A percentile compares a stretch with the other conserved stretches of the same genome.
Evolutionary conservation across 2,329 filamentous ascomycete genomes (phyloP).

Genomic region (Magnaporthiopsis incrustans): DNA sequence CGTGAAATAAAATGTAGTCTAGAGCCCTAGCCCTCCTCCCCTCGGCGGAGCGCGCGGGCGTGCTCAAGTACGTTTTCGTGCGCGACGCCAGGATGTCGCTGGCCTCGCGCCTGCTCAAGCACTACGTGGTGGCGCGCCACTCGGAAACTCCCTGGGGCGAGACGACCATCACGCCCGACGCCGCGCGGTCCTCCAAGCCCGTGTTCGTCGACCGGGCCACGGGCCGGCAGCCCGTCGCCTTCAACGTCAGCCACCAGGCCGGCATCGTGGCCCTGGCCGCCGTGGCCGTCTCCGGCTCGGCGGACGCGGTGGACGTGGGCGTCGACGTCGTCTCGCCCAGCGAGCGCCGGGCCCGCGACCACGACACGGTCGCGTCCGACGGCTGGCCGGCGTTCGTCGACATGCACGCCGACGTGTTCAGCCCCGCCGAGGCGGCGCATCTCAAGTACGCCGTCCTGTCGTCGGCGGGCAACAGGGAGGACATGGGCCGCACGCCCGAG

Average conservation of each 20-base stretch:
- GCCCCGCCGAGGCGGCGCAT: slow-evolving; percentile 49
- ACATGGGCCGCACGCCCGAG: slow-evolving; percentile 18
- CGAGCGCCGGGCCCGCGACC: slow-evolving; percentile 59
- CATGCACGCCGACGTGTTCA: slow-evolving; percentile 65
- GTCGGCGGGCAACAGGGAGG: slow-evolving; percentile 12
- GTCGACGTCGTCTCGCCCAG: slow-evolving; percentile 69
- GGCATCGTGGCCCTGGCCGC: slow-evolving; percentile 64
- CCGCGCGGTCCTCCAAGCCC: slow-evolving; percentile 38
- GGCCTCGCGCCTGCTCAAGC: slow-evolving; percentile 66
- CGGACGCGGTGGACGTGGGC: slow-evolving; percentile 43
- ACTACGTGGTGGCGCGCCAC: slow-evolving; percentile 51
- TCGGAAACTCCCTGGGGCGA: slow-evolving; percentile 49
- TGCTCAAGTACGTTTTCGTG: slow-evolving; percentile 56
- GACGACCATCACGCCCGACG: slow-evolving; percentile 48
- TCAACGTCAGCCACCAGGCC: slow-evolving; percentile 75
- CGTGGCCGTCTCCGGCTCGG: slow-evolving; percentile 27
- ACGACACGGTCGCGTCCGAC: slow-evolving; percentile 38
- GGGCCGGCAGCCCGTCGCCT: slow-evolving; percentile 42
- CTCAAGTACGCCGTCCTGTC: slow-evolving; percentile 43
- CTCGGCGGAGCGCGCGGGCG: slow-evolving; percentile 45
- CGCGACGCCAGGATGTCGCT: slow-evolving; percentile 69
- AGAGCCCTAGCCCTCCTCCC: slow-evolving; percentile 44
- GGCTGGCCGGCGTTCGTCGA: slow-evolving; percentile 63
- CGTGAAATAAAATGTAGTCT: slow-evolving; percentile 16
- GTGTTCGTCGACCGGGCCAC: slow-evolving; percentile 40